phyloP scores from a whole-genome alignment of 2,329 filamentous ascomycete species.

The Coniochaeta ligniaria region DNA sequence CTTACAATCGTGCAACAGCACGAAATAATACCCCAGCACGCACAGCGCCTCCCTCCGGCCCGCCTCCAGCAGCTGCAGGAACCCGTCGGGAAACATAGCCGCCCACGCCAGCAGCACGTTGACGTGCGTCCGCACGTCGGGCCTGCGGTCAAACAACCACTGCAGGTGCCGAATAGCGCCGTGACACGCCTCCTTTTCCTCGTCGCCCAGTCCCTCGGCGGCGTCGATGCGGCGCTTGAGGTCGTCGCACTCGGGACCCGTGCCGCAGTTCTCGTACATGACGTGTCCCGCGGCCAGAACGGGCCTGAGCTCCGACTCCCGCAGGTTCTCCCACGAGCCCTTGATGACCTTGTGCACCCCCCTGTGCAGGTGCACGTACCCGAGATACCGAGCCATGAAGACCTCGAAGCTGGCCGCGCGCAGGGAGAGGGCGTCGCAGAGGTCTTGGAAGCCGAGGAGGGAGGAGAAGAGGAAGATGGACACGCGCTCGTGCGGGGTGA shows the following conservation, averaged over 20 bases:
- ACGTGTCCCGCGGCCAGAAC: constrained; percentile 23
- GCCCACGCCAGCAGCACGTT: constrained; percentile 27
- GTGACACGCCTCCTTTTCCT: constrained; percentile 12
- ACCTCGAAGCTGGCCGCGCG: constrained; percentile 29
- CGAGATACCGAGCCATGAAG: constrained; percentile 31
- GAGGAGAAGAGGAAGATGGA: constrained; percentile 37
- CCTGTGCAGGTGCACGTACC: constrained; percentile 33
- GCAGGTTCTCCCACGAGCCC: constrained; percentile 25
- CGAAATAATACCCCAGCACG: constrained; percentile 33
- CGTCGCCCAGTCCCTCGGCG: constrained; percentile 5
- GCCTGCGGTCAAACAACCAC: constrained; percentile 18
- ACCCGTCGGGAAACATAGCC: constrained; percentile 23
- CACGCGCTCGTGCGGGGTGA: constrained; percentile 23
- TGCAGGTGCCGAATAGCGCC: constrained; percentile 20
- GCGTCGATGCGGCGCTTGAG: constrained; percentile 12
- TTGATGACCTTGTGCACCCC: constrained; percentile 31
- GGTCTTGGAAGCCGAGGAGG: constrained; percentile 35
- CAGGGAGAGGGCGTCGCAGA: constrained; percentile 36
- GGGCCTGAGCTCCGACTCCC: constrained; percentile 23
- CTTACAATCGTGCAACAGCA: constrained; percentile 28
- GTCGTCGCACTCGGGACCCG: constrained; percentile 19
- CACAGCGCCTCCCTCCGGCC: constrained; percentile 30
- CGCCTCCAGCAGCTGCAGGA: constrained; percentile 24
- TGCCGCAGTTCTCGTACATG: constrained; percentile 6
- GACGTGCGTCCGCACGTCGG: constrained; percentile 5